These are phyloP conservation scores for Clarireedia paspali DNA, from an alignment of 2,329 filamentous ascomycete species.

Conservation along the genomic window DNA sequence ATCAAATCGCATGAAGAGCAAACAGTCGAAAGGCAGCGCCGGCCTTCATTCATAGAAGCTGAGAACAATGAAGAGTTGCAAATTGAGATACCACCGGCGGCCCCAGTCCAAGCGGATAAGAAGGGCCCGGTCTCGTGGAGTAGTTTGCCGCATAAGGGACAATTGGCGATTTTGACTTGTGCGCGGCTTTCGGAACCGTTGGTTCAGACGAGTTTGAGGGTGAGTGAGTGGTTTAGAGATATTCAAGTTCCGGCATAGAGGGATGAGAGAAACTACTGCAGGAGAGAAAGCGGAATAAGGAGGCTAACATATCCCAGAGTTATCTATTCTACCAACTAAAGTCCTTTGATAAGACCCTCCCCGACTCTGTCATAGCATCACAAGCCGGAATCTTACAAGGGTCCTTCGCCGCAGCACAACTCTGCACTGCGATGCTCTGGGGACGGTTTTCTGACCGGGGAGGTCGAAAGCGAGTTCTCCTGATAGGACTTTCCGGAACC, in stretches of 20 bases:
- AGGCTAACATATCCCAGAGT: slow-evolving; percentile 43
- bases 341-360: slow-evolving; percentile 42
- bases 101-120: slow-evolving; percentile 15
- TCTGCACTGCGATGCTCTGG: slow-evolving; percentile 63
- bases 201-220: slow-evolving; percentile 57
- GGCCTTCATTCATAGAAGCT: slow-evolving; percentile 19
- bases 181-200: slow-evolving; percentile 77
- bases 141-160: slow-evolving; percentile 69
- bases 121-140: slow-evolving; percentile 52
- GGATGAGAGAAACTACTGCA: too few relatives aligned
- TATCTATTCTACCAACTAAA: slow-evolving; percentile 70
- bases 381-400: slow-evolving; percentile 64
- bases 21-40: background rate
- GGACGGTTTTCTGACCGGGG: slow-evolving; percentile 53
- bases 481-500: slow-evolving; percentile 58
- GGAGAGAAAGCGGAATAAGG: background rate
- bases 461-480: slow-evolving; percentile 50
- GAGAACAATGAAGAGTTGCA: slow-evolving; percentile 24
- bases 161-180: slow-evolving; percentile 70
- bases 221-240: background rate
- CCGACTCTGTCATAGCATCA: slow-evolving; percentile 45
- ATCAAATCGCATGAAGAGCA: slow-evolving; percentile 1
- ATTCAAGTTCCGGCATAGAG: too few relatives aligned
- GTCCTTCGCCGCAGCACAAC: slow-evolving; percentile 59
- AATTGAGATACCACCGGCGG: slow-evolving; percentile 14